A percentile compares a stretch with the other conserved stretches of the same genome.
These are phyloP conservation scores for Collybia sp. DNA, from an alignment of 768 basidiomycete genomes.

Conservation along the genomic window DNA sequence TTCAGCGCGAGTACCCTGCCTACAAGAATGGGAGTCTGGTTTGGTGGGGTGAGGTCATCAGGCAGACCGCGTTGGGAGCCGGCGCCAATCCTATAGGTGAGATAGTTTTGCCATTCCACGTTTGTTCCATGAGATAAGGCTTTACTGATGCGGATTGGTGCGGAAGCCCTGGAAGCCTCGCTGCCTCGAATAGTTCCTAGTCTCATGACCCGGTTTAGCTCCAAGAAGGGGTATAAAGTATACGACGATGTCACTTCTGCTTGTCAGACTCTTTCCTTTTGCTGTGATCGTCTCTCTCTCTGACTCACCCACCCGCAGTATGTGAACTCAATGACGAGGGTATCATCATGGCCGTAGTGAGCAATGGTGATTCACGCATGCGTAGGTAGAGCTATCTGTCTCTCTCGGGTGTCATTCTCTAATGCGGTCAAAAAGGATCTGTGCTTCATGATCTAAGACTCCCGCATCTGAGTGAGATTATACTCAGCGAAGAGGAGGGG, in stretches of 20 bases:
- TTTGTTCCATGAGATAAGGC: neutral
- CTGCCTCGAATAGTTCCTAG: slow-evolving; percentile 51
- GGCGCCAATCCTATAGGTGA: slow-evolving; percentile 58
- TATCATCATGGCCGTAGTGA: slow-evolving; percentile 55
- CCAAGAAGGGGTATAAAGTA: slow-evolving; percentile 61
- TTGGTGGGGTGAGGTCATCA: slow-evolving; percentile 83
- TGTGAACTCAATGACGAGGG: slow-evolving; percentile 35
- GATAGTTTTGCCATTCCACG: slow-evolving; percentile 6
- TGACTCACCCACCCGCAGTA: slow-evolving; percentile 30
- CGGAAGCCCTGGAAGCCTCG: slow-evolving; percentile 47
- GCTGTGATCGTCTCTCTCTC: neutral
- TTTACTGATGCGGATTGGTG: neutral
- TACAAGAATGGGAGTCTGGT: slow-evolving; percentile 48
- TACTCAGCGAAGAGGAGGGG: slow-evolving; percentile 69
- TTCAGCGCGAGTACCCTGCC: slow-evolving; percentile 55
- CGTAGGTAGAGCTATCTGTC: slow-evolving; percentile 34
- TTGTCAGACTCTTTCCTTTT: slow-evolving; percentile 28
- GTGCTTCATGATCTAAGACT: slow-evolving; percentile 62
- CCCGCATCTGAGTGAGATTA: slow-evolving; percentile 38
- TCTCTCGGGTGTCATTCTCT: neutral
- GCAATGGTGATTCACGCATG: slow-evolving; percentile 72
- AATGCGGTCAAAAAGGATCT: slow-evolving; percentile 22
- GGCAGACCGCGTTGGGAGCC: slow-evolving; percentile 68
- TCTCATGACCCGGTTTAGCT: slow-evolving; percentile 68
- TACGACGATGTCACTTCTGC: slow-evolving; percentile 47